A percentile compares a stretch with the other conserved stretches of the same genome.
Conservation (phyloP, 1,284 basidiomycete species). For the Wolfiporia cocos region DNA sequence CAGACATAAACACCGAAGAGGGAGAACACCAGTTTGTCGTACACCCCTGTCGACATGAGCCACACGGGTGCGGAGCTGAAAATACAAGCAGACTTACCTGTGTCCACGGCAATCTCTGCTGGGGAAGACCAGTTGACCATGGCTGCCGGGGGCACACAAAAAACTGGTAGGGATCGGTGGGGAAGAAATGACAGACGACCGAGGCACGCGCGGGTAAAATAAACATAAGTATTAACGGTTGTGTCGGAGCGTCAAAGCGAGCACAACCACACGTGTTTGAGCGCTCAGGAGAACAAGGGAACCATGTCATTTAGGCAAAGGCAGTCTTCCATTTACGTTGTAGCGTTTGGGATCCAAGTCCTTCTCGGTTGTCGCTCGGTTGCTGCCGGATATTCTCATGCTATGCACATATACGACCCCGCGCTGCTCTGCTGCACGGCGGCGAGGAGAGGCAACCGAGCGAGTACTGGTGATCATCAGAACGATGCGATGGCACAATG, state of each 20-base stretch:
- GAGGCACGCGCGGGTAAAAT: too few relatives aligned
- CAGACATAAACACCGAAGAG: slow-evolving; percentile 61
- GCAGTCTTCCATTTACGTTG: slow-evolving; percentile 5
- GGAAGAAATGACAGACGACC: background rate
- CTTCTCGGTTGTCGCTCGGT: too few relatives aligned
- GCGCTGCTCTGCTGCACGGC: too few relatives aligned
- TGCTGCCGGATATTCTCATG: too few relatives aligned
- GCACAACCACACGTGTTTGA: background rate
- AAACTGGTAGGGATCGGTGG: background rate
- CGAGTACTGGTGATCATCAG: too few relatives aligned
- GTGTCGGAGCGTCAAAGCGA: too few relatives aligned
- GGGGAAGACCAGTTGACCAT: slow-evolving; percentile 59
- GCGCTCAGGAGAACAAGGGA: too few relatives aligned
- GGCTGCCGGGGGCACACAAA: slow-evolving; percentile 5
- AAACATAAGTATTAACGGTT: too few relatives aligned
- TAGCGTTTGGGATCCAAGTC: background rate
- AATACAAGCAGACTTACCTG: slow-evolving; percentile 29
- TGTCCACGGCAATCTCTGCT: slow-evolving; percentile 39
- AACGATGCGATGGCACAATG: too few relatives aligned
- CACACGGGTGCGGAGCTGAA: background rate
- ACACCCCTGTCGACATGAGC: slow-evolving; percentile 35
- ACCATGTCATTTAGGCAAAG: too few relatives aligned
- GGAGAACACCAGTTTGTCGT: slow-evolving; percentile 50
- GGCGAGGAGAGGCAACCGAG: too few relatives aligned
- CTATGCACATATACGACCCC: too few relatives aligned